phyloP scores from a whole-genome alignment of 2,329 filamentous ascomycete genomes.

The Pseudofabraea citricarpa region DNA sequence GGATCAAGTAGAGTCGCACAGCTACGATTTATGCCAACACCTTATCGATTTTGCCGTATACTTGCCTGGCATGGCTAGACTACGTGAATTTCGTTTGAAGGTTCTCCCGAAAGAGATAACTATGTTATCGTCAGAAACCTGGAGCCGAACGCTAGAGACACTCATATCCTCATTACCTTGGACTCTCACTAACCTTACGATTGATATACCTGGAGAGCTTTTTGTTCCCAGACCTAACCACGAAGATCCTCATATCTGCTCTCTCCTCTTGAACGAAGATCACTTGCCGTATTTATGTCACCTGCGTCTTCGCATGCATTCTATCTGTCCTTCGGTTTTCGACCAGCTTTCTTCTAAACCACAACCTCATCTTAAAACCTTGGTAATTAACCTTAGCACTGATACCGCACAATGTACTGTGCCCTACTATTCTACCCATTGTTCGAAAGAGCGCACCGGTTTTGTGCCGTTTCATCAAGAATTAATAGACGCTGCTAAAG shows the following conservation, averaged over 20 bases:
- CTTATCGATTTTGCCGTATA: not conserved
- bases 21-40: not conserved
- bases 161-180: not conserved
- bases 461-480: not conserved
- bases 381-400: not conserved
- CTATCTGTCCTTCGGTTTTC: slow-evolving; percentile 1
- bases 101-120: not conserved
- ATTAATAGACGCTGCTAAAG: not conserved
- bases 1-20: too few relatives aligned
- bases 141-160: not conserved
- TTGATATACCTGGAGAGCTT: slow-evolving; percentile 1
- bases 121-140: not conserved
- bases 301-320: slow-evolving; percentile 1
- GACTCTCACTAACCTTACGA: slow-evolving; percentile 2
- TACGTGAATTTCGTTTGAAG: not conserved
- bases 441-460: too few relatives aligned
- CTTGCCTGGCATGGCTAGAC: not conserved
- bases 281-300: slow-evolving; percentile 1
- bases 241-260: not conserved
- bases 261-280: not conserved
- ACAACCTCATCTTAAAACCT: not conserved
- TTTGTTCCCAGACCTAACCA: not conserved
- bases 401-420: not conserved
- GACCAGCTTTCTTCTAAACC: not conserved
- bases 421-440: too few relatives aligned